Evolutionary conservation across 176 grass and related monocot species (phyloP), one percentile per base, ranked within the genome.

Genomic region (Coix lacrymajobi): DNA sequence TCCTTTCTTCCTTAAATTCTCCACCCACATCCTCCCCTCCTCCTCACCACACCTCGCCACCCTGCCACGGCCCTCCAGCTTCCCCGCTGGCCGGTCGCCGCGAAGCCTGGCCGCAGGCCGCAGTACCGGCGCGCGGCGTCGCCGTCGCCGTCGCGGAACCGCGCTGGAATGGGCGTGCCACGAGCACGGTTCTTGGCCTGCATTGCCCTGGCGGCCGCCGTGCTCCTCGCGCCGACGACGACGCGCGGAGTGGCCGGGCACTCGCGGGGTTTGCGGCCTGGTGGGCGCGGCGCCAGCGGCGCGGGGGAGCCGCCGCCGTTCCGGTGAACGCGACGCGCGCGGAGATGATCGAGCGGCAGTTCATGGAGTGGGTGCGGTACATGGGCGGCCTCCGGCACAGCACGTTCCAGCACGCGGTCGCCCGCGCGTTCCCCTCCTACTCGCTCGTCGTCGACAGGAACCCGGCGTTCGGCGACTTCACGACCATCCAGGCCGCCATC

Each of bases 401-500:
- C 78, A 79, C 77, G 65, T 92, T 85, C 41, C 70, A 76, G 40
- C 78, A 71, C 56, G 84, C 84, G 36, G 62, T 90, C 6, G 87
- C 84, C 68, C 86, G 89, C 66, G 73, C 67, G 11, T 85, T 77
- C 82, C 78, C 92, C 22, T 94, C 87, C 14, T 90, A 88, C 66
- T 52, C 84, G 10, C 73, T 94, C 37, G 87, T 87, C 5, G 92
- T 94, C 4, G 92, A 94, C 84, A 88, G 84, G 85, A 89, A 89
- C 84, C 81, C 92, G 22, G 62, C 87, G 37, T 15, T 79, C 17
- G 89, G 92, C 17, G 87, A 94, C 76, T 94, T 91, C 87, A 94
- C 89, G 5, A 76, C 92, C 52, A 90, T 94, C 88, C 92, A 91
- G 65, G 87, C 66, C 4, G 92, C 92, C 75, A 1, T 94, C 22